Evolutionary conservation across 2,329 filamentous ascomycete genomes (phyloP).

Genomic region (Pyricularia sp.): DNA sequence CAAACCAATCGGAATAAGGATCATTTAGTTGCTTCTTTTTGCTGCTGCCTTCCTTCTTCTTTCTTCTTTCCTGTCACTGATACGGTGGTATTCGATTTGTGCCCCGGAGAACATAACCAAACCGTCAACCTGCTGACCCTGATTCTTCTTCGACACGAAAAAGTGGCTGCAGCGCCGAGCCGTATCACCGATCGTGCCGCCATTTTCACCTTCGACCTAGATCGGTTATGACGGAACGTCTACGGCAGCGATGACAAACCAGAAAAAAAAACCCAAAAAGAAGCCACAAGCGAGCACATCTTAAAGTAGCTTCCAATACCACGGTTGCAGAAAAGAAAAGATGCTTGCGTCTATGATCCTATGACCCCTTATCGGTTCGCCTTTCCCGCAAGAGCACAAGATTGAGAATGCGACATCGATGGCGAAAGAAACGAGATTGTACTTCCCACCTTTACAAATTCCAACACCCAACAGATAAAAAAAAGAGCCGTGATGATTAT

Average conservation of each 20-base stretch:
- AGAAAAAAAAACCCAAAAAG: not conserved
- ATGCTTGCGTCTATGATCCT: no score
- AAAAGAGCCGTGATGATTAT: no score
- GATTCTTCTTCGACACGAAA: not conserved
- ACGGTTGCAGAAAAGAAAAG: no score
- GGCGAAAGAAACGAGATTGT: no score
- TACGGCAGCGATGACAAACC: not conserved
- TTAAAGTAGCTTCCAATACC: no score
- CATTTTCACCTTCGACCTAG: not conserved
- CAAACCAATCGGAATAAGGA: not conserved
- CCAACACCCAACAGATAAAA: no score
- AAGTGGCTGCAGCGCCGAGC: not conserved
- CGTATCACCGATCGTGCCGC: not conserved
- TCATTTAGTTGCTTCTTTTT: no score
- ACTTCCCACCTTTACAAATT: no score
- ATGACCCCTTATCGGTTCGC: no score
- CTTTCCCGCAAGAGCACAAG: no score
- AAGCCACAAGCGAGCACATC: not conserved
- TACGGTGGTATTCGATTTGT: not conserved
- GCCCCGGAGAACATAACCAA: not conserved
- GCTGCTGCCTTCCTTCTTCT: not conserved
- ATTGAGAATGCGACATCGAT: no score
- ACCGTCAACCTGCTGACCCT: not conserved
- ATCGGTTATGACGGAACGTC: not conserved
- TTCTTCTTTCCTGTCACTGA: not conserved